Conservation (phyloP, 225 moss, liverwort and hornwort species). For the Lunularia cruciata region DNA sequence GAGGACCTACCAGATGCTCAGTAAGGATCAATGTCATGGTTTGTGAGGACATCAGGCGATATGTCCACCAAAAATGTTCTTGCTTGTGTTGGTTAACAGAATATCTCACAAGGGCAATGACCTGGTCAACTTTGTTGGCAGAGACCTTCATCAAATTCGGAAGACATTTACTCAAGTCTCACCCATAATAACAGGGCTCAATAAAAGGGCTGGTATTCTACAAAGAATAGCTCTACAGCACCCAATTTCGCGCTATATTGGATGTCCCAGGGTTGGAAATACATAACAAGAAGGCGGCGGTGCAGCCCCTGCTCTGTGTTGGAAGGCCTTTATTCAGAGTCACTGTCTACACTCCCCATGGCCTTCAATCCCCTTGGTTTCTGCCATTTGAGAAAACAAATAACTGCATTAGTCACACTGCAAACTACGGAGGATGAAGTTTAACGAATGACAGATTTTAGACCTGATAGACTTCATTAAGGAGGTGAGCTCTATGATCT, state of each 20-base stretch:
- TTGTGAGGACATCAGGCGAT: slow-evolving; percentile 21
- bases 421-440: no score
- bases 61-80: slow-evolving; percentile 27
- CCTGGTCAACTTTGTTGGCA: slow-evolving; percentile 21
- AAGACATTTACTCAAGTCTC: slow-evolving; percentile 28
- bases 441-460: no score
- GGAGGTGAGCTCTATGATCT: no score
- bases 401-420: no score
- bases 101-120: slow-evolving; percentile 30
- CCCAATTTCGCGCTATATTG: slow-evolving; percentile 1
- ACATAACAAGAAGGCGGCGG: slow-evolving; percentile 5
- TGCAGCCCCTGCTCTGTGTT: slow-evolving; percentile 12
- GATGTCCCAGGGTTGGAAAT: slow-evolving; percentile 21
- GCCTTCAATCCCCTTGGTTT: slow-evolving; percentile 98
- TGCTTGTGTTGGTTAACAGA: slow-evolving; percentile 25
- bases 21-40: slow-evolving; percentile 19
- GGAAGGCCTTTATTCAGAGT: slow-evolving; percentile 56
- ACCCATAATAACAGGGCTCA: slow-evolving; percentile 24
- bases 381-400: slow-evolving; percentile 43
- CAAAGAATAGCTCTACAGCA: slow-evolving; percentile 33
- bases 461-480: no score
- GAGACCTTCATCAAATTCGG: slow-evolving; percentile 25
- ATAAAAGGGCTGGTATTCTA: slow-evolving; percentile 31
- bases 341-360: slow-evolving; percentile 91
- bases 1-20: slow-evolving; percentile 34